Conservation (phyloP, 352 stramenopile genomes). For the Globisporangium irregulare region DNA sequence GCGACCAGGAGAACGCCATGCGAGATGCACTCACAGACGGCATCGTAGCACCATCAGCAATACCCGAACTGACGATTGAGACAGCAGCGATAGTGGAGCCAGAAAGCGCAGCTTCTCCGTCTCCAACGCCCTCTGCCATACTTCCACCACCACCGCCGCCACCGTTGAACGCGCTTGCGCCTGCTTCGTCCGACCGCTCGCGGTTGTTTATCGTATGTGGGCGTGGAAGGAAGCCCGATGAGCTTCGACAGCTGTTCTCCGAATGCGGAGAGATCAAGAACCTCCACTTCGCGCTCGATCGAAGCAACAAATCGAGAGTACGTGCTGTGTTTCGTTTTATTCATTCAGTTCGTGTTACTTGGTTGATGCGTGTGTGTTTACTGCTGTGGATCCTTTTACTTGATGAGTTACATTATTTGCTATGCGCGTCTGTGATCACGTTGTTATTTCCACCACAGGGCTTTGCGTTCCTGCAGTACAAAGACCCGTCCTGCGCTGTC, state of each 20-base stretch:
- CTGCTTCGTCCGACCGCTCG: constrained; percentile 8
- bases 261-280: constrained; percentile 59
- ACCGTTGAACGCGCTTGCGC: background rate
- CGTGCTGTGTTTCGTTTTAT: constrained; percentile 1
- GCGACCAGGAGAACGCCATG: background rate
- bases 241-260: constrained; percentile 60
- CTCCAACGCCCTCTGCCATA: background rate
- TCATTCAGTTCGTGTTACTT: background rate
- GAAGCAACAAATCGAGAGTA: constrained; percentile 73
- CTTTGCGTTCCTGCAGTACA: constrained; percentile 80
- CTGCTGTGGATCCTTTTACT: background rate
- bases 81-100: constrained; percentile 3
- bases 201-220: constrained; percentile 77
- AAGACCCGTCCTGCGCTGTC: constrained; percentile 38
- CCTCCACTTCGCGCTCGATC: constrained; percentile 68
- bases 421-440: background rate
- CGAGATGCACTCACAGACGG: background rate
- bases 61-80: background rate
- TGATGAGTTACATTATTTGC: background rate
- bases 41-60: too few species aligned
- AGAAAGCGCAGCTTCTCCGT: background rate
- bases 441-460: constrained; percentile 27
- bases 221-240: constrained; percentile 54
- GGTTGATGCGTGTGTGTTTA: background rate
- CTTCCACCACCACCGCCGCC: background rate